Evolutionary conservation across 2,329 filamentous ascomycete species (phyloP), one percentile per base, ranked within the genome.

Genomic region (Stagonosporopsis cucurbitacearum): DNA sequence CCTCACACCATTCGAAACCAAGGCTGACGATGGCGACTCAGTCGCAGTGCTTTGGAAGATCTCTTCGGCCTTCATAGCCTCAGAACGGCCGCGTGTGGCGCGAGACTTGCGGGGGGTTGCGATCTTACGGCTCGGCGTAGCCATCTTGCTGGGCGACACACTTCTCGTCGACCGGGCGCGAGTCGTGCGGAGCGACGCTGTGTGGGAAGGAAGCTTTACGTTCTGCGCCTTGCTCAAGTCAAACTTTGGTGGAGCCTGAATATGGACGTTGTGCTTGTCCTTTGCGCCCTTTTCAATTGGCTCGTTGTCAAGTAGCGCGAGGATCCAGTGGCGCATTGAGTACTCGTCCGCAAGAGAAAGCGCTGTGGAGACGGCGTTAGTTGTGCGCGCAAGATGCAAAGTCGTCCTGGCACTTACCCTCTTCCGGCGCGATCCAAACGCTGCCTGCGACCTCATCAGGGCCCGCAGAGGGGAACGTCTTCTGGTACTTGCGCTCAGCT

Each of bases 371-470:
- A 23, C 42, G 54, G 68, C 41, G 54, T 71, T 42, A 72, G 65
- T 47, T 37, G 20, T 41, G 42, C 46, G 32, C 35, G 37, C n/a
- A 32, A n/a, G 17, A 7, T 7, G 7, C 9, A 26, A 26, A 8
- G 9, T 8, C 22, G 26, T 30, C 33, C 26, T 8, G 25, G 36
- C 26, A 70, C 70, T 55, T 80, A 89, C 86, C 86, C 73, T 85
- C 80, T 63, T 88, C 83, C 6, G 94, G 92, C 42, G 92, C 87
- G 46, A 98, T 93, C 95, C 95, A 99, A 48, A 99, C 87, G 75
- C 97, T 99, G 41, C 95, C 95, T 23, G 95, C 95, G 26, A 95
- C 92, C 81, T 98, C 95, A 72, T 98, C 93, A 53, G 84, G 83
- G 67, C 92, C 96, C 9, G 93, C 96, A 26, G 89, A 89, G 30